Base-by-base conservation (phyloP, 2,329 filamentous ascomycete genomes). In the Juglanconis sp. region DNA sequence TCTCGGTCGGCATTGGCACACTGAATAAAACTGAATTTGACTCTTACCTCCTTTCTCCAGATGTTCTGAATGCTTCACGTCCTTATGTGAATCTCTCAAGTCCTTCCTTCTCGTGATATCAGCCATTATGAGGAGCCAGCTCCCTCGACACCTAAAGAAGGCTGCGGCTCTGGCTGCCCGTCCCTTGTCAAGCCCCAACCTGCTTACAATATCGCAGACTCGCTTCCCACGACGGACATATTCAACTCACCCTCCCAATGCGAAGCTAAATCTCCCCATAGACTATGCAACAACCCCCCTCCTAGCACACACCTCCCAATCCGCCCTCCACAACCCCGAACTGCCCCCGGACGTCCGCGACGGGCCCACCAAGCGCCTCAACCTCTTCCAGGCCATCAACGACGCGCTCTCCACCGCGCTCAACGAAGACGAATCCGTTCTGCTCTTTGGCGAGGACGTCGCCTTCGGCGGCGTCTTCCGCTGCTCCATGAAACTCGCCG, bases 391-490 rank as follows among this genome's bases (percentile, higher is more conserved):
- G 73, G 89, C 95, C 54, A 87, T 99, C 79, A 98, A 98, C 72
- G 87, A 94, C 65, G 93, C 94, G 10, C 81, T 99, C 30, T 85
- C 90, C 30, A 90, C 89, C 61, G 91, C 94, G 31, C 82, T 99
- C 34, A 85, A 89, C 15, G 85, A 88, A 40, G 93, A 97, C 68
- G 91, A 96, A 65, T 87, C 88, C 17, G 92, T 96, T 30, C 79
- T 98, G 59, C 82, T 99, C 9, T 99, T 99, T 69, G 95, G 95
- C 47, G 95, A 99, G 75, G 95, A 99, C 71, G 92, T 99, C 7
- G 91, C 95, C 13, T 99, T 99, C 61, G 87, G 87, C 24, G 87
- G 87, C 57, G 87, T 90, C 30, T 90, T 90, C 69, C 79, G 87
- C 38, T 89, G 85, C 71, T 85, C 85, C 47, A 87, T 87, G 79